phyloP scores from a whole-genome alignment of 257 asterid genomes.

The Avicennia marina region DNA sequence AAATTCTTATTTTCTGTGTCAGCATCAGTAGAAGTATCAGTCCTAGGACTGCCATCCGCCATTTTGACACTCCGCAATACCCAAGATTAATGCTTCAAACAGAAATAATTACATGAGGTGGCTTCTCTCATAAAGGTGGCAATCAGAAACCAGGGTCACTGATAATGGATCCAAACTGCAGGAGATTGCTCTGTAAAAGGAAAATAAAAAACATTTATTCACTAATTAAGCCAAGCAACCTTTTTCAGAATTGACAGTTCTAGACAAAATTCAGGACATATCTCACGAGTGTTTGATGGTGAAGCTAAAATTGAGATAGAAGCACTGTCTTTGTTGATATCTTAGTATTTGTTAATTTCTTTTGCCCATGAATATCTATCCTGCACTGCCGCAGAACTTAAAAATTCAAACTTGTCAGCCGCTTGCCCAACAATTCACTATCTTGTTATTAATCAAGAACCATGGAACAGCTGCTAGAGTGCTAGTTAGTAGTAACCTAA shows the following conservation, averaged over 20 bases:
- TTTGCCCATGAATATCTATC: not conserved
- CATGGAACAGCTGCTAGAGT: not conserved
- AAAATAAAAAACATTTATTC: not conserved
- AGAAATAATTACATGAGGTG: conserved; percentile 15
- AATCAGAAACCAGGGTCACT: conserved; percentile 15
- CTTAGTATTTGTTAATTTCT: not conserved
- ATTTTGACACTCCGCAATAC: conserved; percentile 37
- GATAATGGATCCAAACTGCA: conserved; percentile 12
- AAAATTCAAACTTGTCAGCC: not conserved
- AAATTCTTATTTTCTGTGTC: conserved; percentile 80
- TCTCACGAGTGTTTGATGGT: not conserved
- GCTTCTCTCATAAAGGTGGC: conserved; percentile 15
- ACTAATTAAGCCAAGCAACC: conserved; percentile 4
- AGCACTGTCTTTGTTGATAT: not conserved
- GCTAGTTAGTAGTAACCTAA: not conserved
- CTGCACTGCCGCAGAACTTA: not conserved
- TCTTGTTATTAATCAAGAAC: conserved; percentile 6
- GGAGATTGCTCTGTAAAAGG: conserved; percentile 17
- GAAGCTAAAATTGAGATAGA: conserved; percentile 1
- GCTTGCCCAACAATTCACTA: conserved; percentile 1
- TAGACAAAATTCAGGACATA: not conserved
- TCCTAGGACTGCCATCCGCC: conserved; percentile 84
- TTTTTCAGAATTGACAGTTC: not conserved
- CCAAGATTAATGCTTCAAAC: conserved; percentile 20
- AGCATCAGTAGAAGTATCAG: conserved; percentile 91